These are phyloP conservation scores for Globisporangium heterothallicum DNA, from an alignment of 352 stramenopile species.

Conservation along the genomic window DNA sequence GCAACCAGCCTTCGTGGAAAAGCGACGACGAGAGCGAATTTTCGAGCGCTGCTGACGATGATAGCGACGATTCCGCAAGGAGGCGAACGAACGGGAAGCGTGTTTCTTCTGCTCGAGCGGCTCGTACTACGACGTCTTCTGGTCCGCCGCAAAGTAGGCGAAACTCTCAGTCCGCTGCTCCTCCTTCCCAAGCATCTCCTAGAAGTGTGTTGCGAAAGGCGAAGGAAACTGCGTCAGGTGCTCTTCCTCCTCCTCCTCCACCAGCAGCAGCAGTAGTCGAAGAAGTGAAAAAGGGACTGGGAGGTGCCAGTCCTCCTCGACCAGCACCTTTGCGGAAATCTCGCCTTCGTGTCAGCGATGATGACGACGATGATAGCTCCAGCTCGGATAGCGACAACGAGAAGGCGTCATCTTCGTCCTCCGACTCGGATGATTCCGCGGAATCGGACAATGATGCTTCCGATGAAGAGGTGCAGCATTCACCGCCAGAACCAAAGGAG, in stretches of 20 bases:
- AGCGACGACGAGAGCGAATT: constrained; percentile 13
- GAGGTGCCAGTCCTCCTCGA: constrained; percentile 8
- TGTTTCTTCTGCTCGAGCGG: not conserved
- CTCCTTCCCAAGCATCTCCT: not conserved
- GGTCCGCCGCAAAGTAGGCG: not conserved
- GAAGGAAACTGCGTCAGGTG: constrained; percentile 10
- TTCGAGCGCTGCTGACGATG: constrained; percentile 1
- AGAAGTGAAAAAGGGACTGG: not conserved
- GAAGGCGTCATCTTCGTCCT: constrained; percentile 34
- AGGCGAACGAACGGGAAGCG: constrained; percentile 7
- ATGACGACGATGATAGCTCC: constrained; percentile 30
- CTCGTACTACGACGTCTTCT: not conserved
- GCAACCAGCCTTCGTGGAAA: constrained; percentile 4
- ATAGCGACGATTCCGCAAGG: constrained; percentile 2
- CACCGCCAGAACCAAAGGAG: constrained; percentile 4
- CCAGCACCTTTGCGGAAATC: constrained; percentile 12
- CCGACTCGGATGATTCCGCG: constrained; percentile 26
- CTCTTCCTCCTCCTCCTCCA: constrained; percentile 23
- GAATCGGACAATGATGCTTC: constrained; percentile 10
- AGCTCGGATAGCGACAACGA: constrained; percentile 50
- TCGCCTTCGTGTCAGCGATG: constrained; percentile 37
- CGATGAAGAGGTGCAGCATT: constrained; percentile 2
- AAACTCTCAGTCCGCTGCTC: constrained; percentile 5
- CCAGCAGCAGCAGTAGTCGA: constrained; percentile 11
- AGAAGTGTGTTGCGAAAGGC: not conserved